Base-by-base conservation (phyloP, 805 yeast species). In the Candida tibetensis region DNA sequence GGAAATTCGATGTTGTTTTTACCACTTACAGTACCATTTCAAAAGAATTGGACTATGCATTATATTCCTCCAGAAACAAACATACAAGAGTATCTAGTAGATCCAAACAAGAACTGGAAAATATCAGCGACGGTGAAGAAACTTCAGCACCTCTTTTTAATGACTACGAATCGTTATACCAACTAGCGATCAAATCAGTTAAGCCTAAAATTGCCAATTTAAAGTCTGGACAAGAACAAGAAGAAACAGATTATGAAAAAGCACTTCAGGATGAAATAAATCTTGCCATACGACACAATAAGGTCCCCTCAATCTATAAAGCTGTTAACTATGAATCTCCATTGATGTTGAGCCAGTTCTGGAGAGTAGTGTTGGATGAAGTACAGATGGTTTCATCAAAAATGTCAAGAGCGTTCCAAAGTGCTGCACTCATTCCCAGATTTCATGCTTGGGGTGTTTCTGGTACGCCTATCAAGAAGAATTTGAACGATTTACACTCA, bases 371-470 rank as follows among this genome's bases (percentile, higher is more conserved):
- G 0, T 62, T 93, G 27, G 99, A 93, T 64, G 99, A 93, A 58
- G 98, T 87, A 1, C 99, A 93, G 61, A 85, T 90, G 90, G 84
- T 93, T 3, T 80, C 87, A 5, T 73, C 76, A 3, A 82, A 82
- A 16, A 71, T 79, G 3, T 77, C 91, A 0, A 77, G 85, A 36
- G 87, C 93, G 1, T 88, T 95, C 15, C 79, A 76, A 40, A 85
- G 89, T 40, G 88, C 96, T 0, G 69, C 85, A 2, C 64, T 85
- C 26, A 76, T 93, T 17, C 91, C 96, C 4, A 70, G 96, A 36
- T 76, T 79, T 32, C 97, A 93, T 62, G 80, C 96, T 0, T 93
- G 98, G 98, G 97, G 95, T 12, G 96, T 90, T 0, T 86, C 96
- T 1, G 99, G 99, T 5, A 93, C 99, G 0, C 95, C 97, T 0